A percentile compares a stretch with the other conserved stretches of the same genome.
These are phyloP conservation scores for Eucalyptus viminalis DNA, from an alignment of 345 rosid species.

Conservation along the genomic window DNA sequence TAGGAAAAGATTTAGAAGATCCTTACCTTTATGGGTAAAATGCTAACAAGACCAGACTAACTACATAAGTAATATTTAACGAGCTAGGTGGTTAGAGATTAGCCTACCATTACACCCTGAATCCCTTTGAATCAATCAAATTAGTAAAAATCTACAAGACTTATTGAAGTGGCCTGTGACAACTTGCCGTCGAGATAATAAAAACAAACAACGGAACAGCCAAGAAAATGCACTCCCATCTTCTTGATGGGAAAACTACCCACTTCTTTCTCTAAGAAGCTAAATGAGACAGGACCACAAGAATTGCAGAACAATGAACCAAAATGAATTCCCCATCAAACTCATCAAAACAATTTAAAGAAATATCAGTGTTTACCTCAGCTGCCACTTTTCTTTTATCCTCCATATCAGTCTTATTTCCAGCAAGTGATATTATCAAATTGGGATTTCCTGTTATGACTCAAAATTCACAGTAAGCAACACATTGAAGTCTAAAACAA, in stretches of 20 bases:
- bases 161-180: background rate
- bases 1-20: background rate
- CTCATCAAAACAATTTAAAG: background rate
- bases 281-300: background rate
- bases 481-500: background rate
- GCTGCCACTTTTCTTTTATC: slow-evolving; percentile 46
- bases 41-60: background rate
- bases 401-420: slow-evolving; percentile 49
- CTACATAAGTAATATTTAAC: background rate
- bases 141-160: background rate
- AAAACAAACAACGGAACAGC: background rate
- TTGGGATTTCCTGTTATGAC: slow-evolving; percentile 29
- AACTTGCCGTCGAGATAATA: background rate
- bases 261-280: background rate
- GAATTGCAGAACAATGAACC: background rate
- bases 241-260: background rate
- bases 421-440: slow-evolving; percentile 51
- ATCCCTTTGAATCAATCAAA: background rate
- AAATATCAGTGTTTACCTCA: slow-evolving; percentile 20
- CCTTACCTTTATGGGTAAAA: background rate
- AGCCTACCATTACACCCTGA: background rate
- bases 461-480: background rate
- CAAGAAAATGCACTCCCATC: background rate
- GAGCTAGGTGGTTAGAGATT: background rate
- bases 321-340: background rate